phyloP scores from a whole-genome alignment of 1,139 yeast species.

The Insectozyma bohioensis region DNA sequence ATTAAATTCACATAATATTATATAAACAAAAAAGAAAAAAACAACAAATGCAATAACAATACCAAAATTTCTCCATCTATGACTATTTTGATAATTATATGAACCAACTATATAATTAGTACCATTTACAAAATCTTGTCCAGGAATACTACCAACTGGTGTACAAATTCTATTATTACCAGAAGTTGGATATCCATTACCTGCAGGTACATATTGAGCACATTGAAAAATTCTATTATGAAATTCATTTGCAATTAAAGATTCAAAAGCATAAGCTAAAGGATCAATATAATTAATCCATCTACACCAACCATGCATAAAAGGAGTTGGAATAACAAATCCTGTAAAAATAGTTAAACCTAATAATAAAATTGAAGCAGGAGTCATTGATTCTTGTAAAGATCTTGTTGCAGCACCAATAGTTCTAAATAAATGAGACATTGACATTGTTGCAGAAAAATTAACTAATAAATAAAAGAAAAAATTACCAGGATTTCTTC shows the following conservation, averaged over 20 bases:
- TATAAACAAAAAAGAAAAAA: conserved; percentile 55
- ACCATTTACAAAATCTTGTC: conserved; percentile 56
- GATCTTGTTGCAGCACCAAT: conserved; percentile 58
- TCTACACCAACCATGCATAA: conserved; percentile 62
- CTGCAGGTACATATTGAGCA: conserved; percentile 46
- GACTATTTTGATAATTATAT: conserved; percentile 51
- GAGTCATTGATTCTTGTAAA: conserved; percentile 57
- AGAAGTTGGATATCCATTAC: conserved; percentile 30
- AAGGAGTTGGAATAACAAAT: conserved; percentile 54
- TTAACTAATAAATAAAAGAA: conserved; percentile 50
- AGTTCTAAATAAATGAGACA: conserved; percentile 59
- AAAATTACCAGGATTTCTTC: conserved; percentile 58
- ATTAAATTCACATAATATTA: conserved; percentile 60
- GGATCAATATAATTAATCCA: conserved; percentile 64
- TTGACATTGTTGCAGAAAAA: conserved; percentile 46
- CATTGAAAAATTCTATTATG: conserved; percentile 51
- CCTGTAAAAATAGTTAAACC: conserved; percentile 58
- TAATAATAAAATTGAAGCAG: conserved; percentile 55
- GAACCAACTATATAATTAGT: conserved; percentile 50
- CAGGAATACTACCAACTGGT: conserved; percentile 64
- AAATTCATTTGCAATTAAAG: conserved; percentile 56
- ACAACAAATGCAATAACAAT: conserved; percentile 57
- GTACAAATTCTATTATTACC: conserved; percentile 50
- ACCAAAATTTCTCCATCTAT: conserved; percentile 87
- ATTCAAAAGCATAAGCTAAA: conserved; percentile 54